Base-by-base conservation (phyloP, 1,284 basidiomycete species). In the Coniferiporia weirii region DNA sequence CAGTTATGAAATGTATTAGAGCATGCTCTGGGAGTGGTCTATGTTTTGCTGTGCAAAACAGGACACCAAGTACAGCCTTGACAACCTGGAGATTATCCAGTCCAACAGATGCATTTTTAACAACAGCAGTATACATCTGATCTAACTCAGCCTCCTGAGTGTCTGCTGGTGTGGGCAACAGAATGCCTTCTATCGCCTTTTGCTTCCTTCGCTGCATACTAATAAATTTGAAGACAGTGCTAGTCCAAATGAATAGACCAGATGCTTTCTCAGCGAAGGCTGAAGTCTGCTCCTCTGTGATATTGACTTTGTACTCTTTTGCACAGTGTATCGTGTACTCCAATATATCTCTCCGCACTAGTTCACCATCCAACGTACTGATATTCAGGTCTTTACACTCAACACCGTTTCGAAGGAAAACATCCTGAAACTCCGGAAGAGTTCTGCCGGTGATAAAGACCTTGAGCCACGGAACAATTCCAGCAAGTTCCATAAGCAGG, bases 191-290 rank as follows among this genome's bases (percentile, higher is more conserved):
- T 4, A 56, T 47, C 5, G 19, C 32, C 3, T 2, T 6, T 3
- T 19, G 2, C 35, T 34, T 64, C 32, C 34, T 36, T 27, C 58
- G 45, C 17, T 54, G 47, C 27, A 47, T 51, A 7, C 55, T 55
- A 15, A 70, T 56, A 34, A 66, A 65, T 56, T 64, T 66, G 56
- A 70, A 57, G 40, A 69, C 67, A 1, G 69, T 70, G 19, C 61
- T 57, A 8, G 68, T 64, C 53, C 68, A 70, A n/a, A 70, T 70
- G 47, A 70, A 70, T 15, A 69, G 59, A 2, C 67, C 66, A 13
- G 62, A 60, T 2, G 68, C 61, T 40, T 63, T 69, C 22, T 64
- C 43, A n/a, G 66, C 64, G 19, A 70, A 59, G 45, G 34, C 47
- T 10, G 64, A 59, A 9, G 67, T 45, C n/a, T 67, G 63, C 20